A percentile compares a stretch with the other conserved stretches of the same genome.
Evolutionary conservation across 148 eudicot species (phyloP).

Genomic region (Limonium bicolor): DNA sequence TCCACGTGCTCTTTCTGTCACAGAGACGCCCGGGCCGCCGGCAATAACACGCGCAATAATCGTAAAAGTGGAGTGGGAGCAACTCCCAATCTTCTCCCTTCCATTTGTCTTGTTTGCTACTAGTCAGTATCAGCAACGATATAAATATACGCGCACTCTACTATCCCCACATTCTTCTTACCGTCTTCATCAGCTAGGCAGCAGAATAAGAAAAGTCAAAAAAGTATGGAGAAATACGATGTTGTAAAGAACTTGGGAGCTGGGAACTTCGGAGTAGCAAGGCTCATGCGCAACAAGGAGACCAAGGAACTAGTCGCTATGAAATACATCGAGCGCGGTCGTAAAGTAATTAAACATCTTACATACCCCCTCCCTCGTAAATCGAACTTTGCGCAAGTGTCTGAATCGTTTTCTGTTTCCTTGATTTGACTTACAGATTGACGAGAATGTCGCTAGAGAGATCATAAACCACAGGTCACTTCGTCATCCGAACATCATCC

Average conservation of each 20-base stretch:
- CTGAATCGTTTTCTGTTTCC: not conserved
- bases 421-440: slow-evolving; percentile 1
- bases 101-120: no score
- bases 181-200: not conserved
- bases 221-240: slow-evolving; percentile 19
- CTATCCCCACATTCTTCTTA: not conserved
- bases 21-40: no score
- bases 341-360: slow-evolving; percentile 9
- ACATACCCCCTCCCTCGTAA: not conserved
- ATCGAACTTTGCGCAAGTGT: not conserved
- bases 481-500: slow-evolving; percentile 6
- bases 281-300: slow-evolving; percentile 18
- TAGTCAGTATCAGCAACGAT: no score
- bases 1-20: no score
- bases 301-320: slow-evolving; percentile 22
- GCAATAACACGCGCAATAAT: no score
- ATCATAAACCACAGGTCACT: slow-evolving; percentile 5
- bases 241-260: slow-evolving; percentile 21
- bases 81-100: no score
- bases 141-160: not conserved
- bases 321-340: slow-evolving; percentile 20
- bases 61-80: no score
- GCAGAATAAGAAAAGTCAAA: not conserved
- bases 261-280: slow-evolving; percentile 22
- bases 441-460: slow-evolving; percentile 7